A percentile compares a stretch with the other conserved stretches of the same genome.
Conservation (phyloP, 1,284 basidiomycete genomes). For the Papiliotrema nemorosa region DNA sequence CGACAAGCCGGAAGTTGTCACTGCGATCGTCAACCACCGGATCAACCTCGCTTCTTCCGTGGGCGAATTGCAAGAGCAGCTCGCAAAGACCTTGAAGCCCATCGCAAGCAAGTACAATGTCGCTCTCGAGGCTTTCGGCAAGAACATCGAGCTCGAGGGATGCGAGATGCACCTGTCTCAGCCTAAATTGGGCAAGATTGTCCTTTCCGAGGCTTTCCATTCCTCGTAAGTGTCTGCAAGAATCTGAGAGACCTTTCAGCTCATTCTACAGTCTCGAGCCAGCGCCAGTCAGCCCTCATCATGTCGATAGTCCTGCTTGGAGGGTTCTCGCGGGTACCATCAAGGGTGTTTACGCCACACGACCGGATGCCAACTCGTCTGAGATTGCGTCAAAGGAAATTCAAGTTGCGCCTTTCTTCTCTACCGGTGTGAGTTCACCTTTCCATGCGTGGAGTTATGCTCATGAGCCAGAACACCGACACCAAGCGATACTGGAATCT, state of each 20-base stretch:
- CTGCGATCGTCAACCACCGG: conserved; percentile 43
- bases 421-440: conserved; percentile 27
- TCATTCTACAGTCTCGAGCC: conserved; percentile 29
- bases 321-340: conserved; percentile 35
- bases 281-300: conserved; percentile 43
- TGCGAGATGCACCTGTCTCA: conserved; percentile 12
- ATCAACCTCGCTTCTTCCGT: conserved; percentile 38
- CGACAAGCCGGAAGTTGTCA: conserved; percentile 35
- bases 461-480: conserved; percentile 34
- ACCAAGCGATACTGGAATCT: conserved; percentile 46
- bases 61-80: conserved; percentile 30
- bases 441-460: background rate
- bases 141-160: conserved; percentile 17
- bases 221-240: conserved; percentile 21
- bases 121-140: conserved; percentile 37
- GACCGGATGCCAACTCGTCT: conserved; percentile 18
- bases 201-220: conserved; percentile 31
- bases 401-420: conserved; percentile 34
- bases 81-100: conserved; percentile 28
- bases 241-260: background rate
- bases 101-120: conserved; percentile 38
- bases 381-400: conserved; percentile 23
- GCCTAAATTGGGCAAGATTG: conserved; percentile 30
- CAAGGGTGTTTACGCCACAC: conserved; percentile 30
- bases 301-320: conserved; percentile 35